A percentile compares a stretch with the other conserved stretches of the same genome.
Evolutionary conservation across 352 stramenopile species (phyloP).

Genomic region (Phytophthora podocarpi): DNA sequence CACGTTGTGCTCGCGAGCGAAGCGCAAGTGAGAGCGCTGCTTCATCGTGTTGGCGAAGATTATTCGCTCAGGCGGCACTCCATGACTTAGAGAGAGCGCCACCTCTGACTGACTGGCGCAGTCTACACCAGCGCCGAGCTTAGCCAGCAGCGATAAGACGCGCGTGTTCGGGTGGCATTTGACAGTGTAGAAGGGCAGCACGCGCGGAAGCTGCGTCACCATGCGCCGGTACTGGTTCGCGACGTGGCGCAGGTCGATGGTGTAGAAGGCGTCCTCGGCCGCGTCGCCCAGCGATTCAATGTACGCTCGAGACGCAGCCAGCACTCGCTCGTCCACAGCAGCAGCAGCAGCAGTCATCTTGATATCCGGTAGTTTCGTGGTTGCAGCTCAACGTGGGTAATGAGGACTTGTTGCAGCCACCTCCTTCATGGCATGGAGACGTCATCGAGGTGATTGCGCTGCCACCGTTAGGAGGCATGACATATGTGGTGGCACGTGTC

Average conservation of each 20-base stretch:
- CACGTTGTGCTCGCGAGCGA: slow-evolving; percentile 62
- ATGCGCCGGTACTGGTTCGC: slow-evolving; percentile 55
- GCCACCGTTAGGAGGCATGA: no score
- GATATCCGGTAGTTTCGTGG: background rate
- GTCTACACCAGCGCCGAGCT: slow-evolving; percentile 78
- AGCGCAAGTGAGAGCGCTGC: slow-evolving; percentile 67
- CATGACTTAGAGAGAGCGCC: slow-evolving; percentile 59
- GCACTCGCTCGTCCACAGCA: slow-evolving; percentile 10
- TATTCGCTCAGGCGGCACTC: slow-evolving; percentile 61
- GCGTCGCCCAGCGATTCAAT: slow-evolving; percentile 29
- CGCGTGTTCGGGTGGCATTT: slow-evolving; percentile 89
- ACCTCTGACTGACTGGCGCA: slow-evolving; percentile 88
- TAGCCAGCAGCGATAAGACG: slow-evolving; percentile 52
- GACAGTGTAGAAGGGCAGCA: slow-evolving; percentile 89
- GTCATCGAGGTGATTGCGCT: background rate
- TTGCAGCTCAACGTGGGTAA: slow-evolving; percentile 7
- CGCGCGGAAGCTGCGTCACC: slow-evolving; percentile 49
- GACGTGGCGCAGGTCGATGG: slow-evolving; percentile 56
- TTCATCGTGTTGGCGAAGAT: slow-evolving; percentile 94
- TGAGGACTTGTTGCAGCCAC: background rate
- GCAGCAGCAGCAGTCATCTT: slow-evolving; percentile 11
- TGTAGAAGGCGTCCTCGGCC: slow-evolving; percentile 70
- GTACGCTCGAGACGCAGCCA: slow-evolving; percentile 29
- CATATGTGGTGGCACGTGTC: slow-evolving; percentile 23
- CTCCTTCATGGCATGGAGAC: background rate